A percentile compares a stretch with the other conserved stretches of the same genome.
Conservation (phyloP, 441 rosid genomes). For the Brassica hybrid region DNA sequence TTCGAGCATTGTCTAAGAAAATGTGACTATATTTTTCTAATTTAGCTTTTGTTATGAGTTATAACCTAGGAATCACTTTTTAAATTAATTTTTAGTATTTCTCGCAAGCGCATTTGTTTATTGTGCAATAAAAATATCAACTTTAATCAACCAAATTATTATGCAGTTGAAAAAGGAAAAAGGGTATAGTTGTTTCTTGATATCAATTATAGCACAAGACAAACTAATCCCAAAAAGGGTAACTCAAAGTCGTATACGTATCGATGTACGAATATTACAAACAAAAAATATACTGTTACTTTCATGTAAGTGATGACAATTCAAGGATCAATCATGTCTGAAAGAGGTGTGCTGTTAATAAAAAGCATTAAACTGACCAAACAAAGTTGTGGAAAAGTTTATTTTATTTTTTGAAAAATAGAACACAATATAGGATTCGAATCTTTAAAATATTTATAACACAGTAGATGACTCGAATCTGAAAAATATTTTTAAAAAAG, state of each 20-base stretch:
- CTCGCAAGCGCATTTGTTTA: conserved; percentile 30
- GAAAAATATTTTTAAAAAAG: not conserved
- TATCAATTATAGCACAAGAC: conserved; percentile 30
- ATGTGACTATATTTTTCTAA: not conserved
- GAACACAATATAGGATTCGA: no score
- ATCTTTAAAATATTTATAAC: no score
- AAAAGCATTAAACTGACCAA: not conserved
- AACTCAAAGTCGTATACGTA: not conserved
- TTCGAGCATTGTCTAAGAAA: not conserved
- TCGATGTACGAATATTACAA: conserved; percentile 7
- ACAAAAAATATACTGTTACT: conserved; percentile 6
- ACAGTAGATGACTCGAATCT: not conserved
- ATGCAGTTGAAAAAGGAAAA: conserved; percentile 32
- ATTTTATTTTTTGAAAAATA: no score
- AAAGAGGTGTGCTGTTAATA: not conserved
- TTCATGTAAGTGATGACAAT: conserved; percentile 9
- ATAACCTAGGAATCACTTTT: no score
- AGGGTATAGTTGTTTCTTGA: conserved; percentile 31
- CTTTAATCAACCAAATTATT: conserved; percentile 38
- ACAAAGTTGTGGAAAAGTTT: not conserved
- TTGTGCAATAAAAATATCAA: conserved; percentile 6
- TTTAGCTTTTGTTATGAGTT: no score
- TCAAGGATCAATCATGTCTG: conserved; percentile 1
- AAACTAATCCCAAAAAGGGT: conserved; percentile 17
- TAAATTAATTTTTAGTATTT: not conserved